Conservation (phyloP, 306 rosid species). For the Hylodesmum podocarpum region DNA sequence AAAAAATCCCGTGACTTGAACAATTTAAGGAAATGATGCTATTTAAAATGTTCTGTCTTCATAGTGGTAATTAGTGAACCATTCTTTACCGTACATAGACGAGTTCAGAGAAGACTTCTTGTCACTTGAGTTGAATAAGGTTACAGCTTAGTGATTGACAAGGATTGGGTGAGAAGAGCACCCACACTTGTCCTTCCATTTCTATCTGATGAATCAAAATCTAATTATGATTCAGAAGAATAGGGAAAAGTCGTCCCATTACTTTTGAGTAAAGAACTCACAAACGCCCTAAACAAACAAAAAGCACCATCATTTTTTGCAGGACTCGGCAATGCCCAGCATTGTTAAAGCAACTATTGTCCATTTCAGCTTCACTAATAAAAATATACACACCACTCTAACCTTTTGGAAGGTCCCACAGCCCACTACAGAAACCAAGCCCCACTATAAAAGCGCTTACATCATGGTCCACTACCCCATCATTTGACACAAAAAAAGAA, state of each 20-base stretch:
- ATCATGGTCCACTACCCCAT: slow-evolving; percentile 89
- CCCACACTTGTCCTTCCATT: slow-evolving; percentile 16
- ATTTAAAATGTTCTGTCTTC: not conserved
- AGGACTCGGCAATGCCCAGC: slow-evolving; percentile 41
- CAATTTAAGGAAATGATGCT: not conserved
- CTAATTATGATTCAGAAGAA: slow-evolving; percentile 48
- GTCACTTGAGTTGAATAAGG: slow-evolving; percentile 15
- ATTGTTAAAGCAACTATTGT: slow-evolving; percentile 46
- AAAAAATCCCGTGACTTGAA: not conserved
- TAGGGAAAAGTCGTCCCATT: slow-evolving; percentile 28
- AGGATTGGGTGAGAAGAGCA: not conserved
- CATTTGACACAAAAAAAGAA: slow-evolving; percentile 45
- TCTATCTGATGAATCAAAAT: slow-evolving; percentile 40
- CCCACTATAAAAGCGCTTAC: slow-evolving; percentile 73
- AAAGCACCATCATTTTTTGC: slow-evolving; percentile 48
- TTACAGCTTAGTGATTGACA: slow-evolving; percentile 5
- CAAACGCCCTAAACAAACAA: slow-evolving; percentile 42
- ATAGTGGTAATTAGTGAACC: not conserved
- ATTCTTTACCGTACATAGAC: not conserved
- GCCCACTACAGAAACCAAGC: slow-evolving; percentile 73
- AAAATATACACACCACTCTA: slow-evolving; percentile 49
- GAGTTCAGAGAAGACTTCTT: not conserved
- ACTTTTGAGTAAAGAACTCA: slow-evolving; percentile 31
- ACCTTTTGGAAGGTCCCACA: slow-evolving; percentile 78
- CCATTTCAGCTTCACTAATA: slow-evolving; percentile 38